These are phyloP conservation scores for Sclerotinia sclerotiorum DNA, from an alignment of 2,329 filamentous ascomycete genomes.

Conservation along the genomic window DNA sequence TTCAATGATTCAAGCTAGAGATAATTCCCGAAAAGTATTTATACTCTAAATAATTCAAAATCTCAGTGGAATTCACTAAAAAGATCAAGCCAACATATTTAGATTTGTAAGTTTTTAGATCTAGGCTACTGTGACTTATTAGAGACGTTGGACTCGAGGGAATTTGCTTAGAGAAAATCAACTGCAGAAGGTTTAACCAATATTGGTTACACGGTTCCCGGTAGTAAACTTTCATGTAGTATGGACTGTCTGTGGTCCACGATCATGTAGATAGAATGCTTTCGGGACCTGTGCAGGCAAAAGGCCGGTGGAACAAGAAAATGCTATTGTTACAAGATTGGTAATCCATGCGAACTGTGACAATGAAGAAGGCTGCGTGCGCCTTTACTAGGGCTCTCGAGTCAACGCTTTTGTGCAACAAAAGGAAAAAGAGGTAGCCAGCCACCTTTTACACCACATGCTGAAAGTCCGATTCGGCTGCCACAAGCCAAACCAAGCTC, in stretches of 20 bases:
- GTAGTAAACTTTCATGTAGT: background rate
- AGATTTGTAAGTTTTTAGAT: background rate
- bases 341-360: background rate
- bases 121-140: background rate
- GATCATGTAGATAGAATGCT: background rate
- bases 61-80: background rate
- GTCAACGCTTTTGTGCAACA: background rate
- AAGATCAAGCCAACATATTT: background rate
- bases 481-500: background rate
- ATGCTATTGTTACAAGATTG: no score
- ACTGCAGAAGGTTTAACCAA: background rate
- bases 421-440: background rate
- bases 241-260: no score
- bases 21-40: no score
- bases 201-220: background rate
- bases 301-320: background rate
- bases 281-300: background rate
- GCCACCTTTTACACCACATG: constrained; percentile 6
- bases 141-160: background rate
- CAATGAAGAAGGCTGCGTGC: background rate
- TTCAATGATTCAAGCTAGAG: no score
- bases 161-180: background rate
- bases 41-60: no score
- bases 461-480: background rate
- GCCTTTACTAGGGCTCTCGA: background rate